Evolutionary conservation across 352 stramenopile species (phyloP).

Genomic region (Blastocystis sp.): DNA sequence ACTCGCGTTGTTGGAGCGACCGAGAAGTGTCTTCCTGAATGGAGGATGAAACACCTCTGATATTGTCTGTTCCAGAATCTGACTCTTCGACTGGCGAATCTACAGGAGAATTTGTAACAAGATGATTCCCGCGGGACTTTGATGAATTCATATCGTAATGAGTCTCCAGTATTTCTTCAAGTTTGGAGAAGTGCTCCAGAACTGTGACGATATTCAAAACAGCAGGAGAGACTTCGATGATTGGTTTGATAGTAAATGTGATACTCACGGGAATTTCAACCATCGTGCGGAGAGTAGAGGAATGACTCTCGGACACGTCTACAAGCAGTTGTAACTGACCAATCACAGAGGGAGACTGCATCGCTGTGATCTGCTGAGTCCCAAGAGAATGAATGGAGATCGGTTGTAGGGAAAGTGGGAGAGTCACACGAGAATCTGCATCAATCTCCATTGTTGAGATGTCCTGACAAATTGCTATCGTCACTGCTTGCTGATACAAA

Average conservation of each 20-base stretch:
- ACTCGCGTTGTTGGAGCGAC: neutral
- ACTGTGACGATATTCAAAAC: constrained; percentile 26
- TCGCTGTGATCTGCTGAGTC: neutral
- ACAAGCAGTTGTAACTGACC: constrained; percentile 32
- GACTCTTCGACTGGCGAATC: no score
- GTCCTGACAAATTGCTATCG: neutral
- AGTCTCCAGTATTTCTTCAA: constrained; percentile 12
- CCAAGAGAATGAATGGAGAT: constrained; percentile 20
- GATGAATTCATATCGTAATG: no score
- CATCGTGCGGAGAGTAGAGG: neutral
- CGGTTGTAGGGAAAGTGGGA: neutral
- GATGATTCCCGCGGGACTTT: no score
- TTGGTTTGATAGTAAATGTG: neutral
- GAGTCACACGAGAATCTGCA: neutral
- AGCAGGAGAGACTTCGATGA: constrained; percentile 17
- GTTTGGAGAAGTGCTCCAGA: constrained; percentile 52
- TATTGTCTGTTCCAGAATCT: no score
- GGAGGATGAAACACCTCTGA: no score
- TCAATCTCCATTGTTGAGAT: neutral
- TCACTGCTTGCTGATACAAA: neutral
- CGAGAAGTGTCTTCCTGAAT: no score
- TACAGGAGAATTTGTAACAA: no score
- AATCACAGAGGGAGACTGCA: neutral
- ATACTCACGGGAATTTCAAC: neutral
- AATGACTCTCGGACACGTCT: neutral